Evolutionary conservation across 1,284 basidiomycete genomes (phyloP), one percentile per base, ranked within the genome.

Genomic region (Leccinum ambiguum): DNA sequence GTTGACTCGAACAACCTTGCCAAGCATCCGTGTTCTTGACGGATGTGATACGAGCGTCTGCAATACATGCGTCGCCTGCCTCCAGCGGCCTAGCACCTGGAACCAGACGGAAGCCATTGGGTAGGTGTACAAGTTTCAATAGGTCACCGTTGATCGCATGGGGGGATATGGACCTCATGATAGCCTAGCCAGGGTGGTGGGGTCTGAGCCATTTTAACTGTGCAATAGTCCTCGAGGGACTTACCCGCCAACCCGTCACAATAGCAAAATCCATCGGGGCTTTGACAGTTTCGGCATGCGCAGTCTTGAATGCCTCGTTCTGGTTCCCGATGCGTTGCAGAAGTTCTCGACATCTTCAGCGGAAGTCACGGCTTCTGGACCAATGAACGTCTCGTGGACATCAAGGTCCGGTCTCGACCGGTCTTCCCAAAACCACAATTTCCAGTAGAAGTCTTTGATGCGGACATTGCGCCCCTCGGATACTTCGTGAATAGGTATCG

Each of bases 201-300:
- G 70, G 23, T 68, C 66, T 65, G 50, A 14, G 70, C 67, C 66
- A 68, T 60, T 65, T 63, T 65, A 48, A 66, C 50, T 11, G 59
- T 23, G 8, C n/a, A 9, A 41, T 53, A 65, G 23, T 33, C 33
- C 41, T 36, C 41, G 21, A 58, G 9, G 6, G 59, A 79, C 88
- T 69, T 74, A 93, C 93, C 88, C 95, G 89, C 96, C 97, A 98
- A 57, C 96, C 96, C 60, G 96, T 92, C 66, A 98, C 96, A 74
- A 99, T 99, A 64, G 96, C 95, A 75, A 97, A 98, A 81, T 99
- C 97, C 94, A 99, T 97, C 0, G 97, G 97, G 1, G 94, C 94
- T 73, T 90, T 87, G 43, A 94, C 86, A 39, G 80, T 82, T 59
- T 88, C 84, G 64, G 83, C 88, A 62, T 93, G 85, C 6, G 81